Evolutionary conservation across 2,329 filamentous ascomycete species (phyloP).

Genomic region (Trichoderma brevicompactum): DNA sequence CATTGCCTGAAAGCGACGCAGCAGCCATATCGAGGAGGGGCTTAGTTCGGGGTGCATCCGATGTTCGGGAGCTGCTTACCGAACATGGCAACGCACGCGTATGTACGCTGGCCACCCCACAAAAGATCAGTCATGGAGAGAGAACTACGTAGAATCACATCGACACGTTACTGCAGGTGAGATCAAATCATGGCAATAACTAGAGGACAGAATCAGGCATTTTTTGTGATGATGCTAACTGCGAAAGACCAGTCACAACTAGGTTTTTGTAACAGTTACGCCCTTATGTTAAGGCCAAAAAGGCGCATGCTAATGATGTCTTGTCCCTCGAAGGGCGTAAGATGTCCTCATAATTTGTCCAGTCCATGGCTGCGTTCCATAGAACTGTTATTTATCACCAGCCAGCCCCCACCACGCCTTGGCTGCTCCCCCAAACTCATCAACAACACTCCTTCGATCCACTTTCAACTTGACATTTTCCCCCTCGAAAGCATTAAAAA

Average conservation of each 20-base stretch:
- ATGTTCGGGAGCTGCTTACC: slow-evolving; percentile 19
- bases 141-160: slow-evolving; percentile 21
- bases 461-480: slow-evolving; percentile 34
- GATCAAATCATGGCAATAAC: neutral
- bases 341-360: slow-evolving; percentile 29
- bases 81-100: neutral
- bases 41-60: slow-evolving; percentile 2
- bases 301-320: slow-evolving; percentile 12
- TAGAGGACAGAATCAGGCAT: slow-evolving; percentile 30
- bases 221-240: slow-evolving; percentile 29
- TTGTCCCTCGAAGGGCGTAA: slow-evolving; percentile 24
- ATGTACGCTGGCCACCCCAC: neutral
- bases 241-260: slow-evolving; percentile 24
- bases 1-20: neutral
- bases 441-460: slow-evolving; percentile 17
- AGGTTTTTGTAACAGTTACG: slow-evolving; percentile 22
- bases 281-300: slow-evolving; percentile 4
- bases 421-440: slow-evolving; percentile 23
- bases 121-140: neutral
- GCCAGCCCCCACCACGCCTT: slow-evolving; percentile 3
- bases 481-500: slow-evolving; percentile 41
- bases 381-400: slow-evolving; percentile 15
- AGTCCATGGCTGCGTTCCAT: neutral
- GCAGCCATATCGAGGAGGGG: slow-evolving; percentile 2
- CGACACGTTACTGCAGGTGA: slow-evolving; percentile 4